Base-by-base conservation (phyloP, 306 rosid genomes). In the Ziziphus jujuba region DNA sequence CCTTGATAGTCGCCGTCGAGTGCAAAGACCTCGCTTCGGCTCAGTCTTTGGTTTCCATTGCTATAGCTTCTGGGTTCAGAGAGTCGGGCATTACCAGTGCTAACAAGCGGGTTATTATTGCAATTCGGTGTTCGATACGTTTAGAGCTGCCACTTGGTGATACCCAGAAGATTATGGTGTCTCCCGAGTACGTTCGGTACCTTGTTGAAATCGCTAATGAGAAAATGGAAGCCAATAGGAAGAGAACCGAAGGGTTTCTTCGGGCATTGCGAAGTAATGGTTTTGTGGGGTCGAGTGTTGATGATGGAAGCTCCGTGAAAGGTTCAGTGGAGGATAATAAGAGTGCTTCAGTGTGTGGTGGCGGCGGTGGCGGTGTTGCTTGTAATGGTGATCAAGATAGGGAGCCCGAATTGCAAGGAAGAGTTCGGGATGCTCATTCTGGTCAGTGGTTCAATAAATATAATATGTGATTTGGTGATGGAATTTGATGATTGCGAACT, bases 71-170 rank as follows among this genome's bases (percentile, higher is more conserved):
- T 43, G 98, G 98, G 62, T 93, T 93, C 72, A 80, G 98, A 74
- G 98, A 93, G 60, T 86, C 96, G 10, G 98, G 98, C 28, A 86
- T 93, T 69, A 88, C 97, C 4, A 86, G 63, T 64, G 85, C 85
- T 24, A 76, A 68, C 51, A 88, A 90, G 84, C 93, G 97, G 6
- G 82, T 93, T 34, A 93, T 93, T 31, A 84, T 93, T 5, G 97
- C 98, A 0, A 87, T 93, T 55, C 93, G 98, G 23, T 93, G 98
- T 62, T 93, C 96, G 3, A 88, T 93, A 5, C 82, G 97, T 4
- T 24, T 93, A 74, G 98, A 93, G 78, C 87, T 86, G 13, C 98
- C 97, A 6, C 49, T 93, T 61, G 98, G 97, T 38, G 87, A 76
- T 40, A 71, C 84, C 2, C 66, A 45, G 9, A 78, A 75, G 52